Evolutionary conservation across 441 rosid genomes (phyloP).

Genomic region (Adansonia gregorii): DNA sequence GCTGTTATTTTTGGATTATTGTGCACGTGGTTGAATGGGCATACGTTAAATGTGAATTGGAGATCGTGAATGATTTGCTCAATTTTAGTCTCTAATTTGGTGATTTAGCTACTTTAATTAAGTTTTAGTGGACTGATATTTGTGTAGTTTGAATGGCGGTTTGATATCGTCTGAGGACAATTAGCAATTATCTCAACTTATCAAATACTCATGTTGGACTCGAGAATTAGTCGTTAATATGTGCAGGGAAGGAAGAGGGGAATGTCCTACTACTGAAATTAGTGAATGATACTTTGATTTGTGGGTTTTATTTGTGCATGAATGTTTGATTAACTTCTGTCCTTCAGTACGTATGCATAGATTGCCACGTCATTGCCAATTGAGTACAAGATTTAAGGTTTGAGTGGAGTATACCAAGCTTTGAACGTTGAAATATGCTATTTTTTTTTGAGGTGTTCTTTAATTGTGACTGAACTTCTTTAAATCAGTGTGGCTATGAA

Average conservation of each 20-base stretch:
- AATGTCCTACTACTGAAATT: not conserved
- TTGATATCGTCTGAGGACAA: not conserved
- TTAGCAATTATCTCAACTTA: not conserved
- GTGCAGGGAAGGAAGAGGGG: not conserved
- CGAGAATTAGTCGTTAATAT: not conserved
- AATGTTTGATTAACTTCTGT: slow-evolving; percentile 6
- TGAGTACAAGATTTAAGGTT: not conserved
- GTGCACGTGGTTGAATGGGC: not conserved
- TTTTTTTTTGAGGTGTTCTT: not conserved
- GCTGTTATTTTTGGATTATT: not conserved
- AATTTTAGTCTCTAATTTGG: not conserved
- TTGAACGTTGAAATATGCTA: not conserved
- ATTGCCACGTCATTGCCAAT: not conserved
- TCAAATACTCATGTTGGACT: not conserved
- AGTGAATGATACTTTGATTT: not conserved
- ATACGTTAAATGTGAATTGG: not conserved
- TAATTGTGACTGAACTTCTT: not conserved
- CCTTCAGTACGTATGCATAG: not conserved
- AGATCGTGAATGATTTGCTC: not conserved
- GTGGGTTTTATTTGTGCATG: not conserved
- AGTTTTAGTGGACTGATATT: slow-evolving; percentile 1
- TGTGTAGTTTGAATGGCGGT: not conserved
- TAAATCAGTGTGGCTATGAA: not conserved
- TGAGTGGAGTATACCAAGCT: not conserved
- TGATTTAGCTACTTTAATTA: not conserved